Conservation (phyloP, 2,329 filamentous ascomycete genomes). For the Aureobasidium melanogenum region DNA sequence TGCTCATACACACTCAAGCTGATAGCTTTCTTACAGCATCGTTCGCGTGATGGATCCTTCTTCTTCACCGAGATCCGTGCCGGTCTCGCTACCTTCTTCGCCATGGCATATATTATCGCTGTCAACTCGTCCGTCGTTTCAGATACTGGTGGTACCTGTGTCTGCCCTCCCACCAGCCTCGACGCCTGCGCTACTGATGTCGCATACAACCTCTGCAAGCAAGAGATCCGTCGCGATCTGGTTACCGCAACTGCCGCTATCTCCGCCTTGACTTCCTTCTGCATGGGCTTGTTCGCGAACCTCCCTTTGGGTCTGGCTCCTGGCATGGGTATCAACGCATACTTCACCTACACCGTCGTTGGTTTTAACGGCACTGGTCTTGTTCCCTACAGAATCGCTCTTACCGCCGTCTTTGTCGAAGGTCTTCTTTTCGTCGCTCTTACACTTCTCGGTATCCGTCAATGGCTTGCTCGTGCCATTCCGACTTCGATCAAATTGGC, state of each 20-base stretch:
- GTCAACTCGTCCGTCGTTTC: slow-evolving; percentile 58
- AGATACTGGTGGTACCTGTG: slow-evolving; percentile 65
- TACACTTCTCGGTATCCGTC: slow-evolving; percentile 70
- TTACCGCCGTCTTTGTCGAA: slow-evolving; percentile 83
- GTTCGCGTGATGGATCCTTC: slow-evolving; percentile 62
- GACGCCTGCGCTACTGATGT: slow-evolving; percentile 47
- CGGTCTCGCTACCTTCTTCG: slow-evolving; percentile 60
- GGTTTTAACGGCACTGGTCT: slow-evolving; percentile 65
- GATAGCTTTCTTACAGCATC: slow-evolving; percentile 39
- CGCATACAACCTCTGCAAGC: slow-evolving; percentile 55
- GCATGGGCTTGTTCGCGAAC: slow-evolving; percentile 76
- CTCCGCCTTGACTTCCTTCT: slow-evolving; percentile 68
- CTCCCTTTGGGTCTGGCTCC: slow-evolving; percentile 50
- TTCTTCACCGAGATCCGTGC: slow-evolving; percentile 82
- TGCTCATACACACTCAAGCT: slow-evolving; percentile 12
- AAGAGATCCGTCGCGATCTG: slow-evolving; percentile 62
- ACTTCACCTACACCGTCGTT: slow-evolving; percentile 76
- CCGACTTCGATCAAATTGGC: slow-evolving; percentile 80
- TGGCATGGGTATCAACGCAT: slow-evolving; percentile 77
- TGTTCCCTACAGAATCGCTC: slow-evolving; percentile 64
- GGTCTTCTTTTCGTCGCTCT: slow-evolving; percentile 77
- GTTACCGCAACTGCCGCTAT: slow-evolving; percentile 82
- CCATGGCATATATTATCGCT: slow-evolving; percentile 73
- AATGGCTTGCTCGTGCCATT: slow-evolving; percentile 79
- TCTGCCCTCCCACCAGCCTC: slow-evolving; percentile 48